Base-by-base conservation (phyloP, 129 eudicot species). In the Flaveria trinervia region DNA sequence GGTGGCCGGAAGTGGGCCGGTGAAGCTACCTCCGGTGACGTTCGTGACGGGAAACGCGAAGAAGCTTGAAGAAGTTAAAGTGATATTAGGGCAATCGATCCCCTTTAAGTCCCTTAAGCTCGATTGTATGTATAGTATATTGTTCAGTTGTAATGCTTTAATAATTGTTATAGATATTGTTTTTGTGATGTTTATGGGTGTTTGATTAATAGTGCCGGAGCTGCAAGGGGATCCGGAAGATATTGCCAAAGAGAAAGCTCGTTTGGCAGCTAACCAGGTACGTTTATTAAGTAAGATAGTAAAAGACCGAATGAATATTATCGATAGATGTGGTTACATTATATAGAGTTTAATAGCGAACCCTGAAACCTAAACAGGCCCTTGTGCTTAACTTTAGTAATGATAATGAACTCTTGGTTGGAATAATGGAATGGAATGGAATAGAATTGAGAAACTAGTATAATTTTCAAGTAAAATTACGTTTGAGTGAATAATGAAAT, bases 151-250 rank as follows among this genome's bases (percentile, higher is more conserved):
- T 22, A 50, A 30, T 5, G 30, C 39, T 22, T 44, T 30, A 33
- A 30, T 70, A 45, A 55, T 68, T 7, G 18, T 36, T 9, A 22
- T 15, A 28, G 4, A 43, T 28, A 4, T 41, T 36, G 17, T 14
- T 68, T 55, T 48, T 15, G 0, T 36, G 18, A 3, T 62, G 28
- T 48, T 39, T 9, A 0, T 62, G 71, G 52, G 36, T 48, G 14
- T 13, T 23, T 65, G 23, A 20, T 62, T 39, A 45, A 55, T 81
- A 92, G 96, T 92, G 72, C 96, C 96, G 5, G 98, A 92, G 76
- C 44, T 92, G 66, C 96, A 92, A 86, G 96, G 98, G 1, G 98
- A 92, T 49, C 98, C 98, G 1, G 96, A 88, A 70, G 96, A 90
- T 28, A 92, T 92, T 39, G 85, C 98, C 11, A 92, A 90, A 81